Base-by-base conservation (phyloP, 2,329 filamentous ascomycete species). In the Paradendryphiella salina region DNA sequence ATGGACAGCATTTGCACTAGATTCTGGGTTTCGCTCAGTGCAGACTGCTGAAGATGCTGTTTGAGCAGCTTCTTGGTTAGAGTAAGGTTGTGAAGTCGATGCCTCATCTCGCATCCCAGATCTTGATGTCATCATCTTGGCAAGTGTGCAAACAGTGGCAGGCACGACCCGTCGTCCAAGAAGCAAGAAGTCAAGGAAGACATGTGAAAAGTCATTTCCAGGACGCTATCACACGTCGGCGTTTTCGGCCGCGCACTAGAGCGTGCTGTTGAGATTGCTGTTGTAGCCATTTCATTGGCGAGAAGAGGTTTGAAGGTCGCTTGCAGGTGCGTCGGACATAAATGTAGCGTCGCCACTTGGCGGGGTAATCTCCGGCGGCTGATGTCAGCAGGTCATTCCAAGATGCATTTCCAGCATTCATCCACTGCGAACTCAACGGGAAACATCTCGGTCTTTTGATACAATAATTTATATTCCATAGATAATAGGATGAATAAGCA, bases 311-410 rank as follows among this genome's bases (percentile, higher is more conserved):
- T 17, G 21, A 44, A 41, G 35, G 36, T 45, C 33, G 44, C 46
- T 38, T 45, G 41, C 23, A 26, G 23, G 26, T 38, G 38, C 34
- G 28, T 37, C 50, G 54, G 43, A 20, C 32, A 29, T 18, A 31
- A 26, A 35, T 28, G 29, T 39, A 17, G 26, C 33, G 15, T 50
- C 18, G 50, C 40, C 46, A 50, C 46, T 33, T 38, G 34, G 45
- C 26, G 39, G 40, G 35, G 38, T 31, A 38, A 28, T 34, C n/a
- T n/a, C 17, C 33, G 14, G 26, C 9, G 4, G 40, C 28, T 21
- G 33, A 45, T 28, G 14, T 50, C 35, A 42, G 39, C 32, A 21
- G 17, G n/a, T n/a, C 29, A 1, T 10, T 18, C 6, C 21, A 23
- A 23, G 21, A 7, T 7, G 6, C 4, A 4, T 7, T 7, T 23